Evolutionary conservation across 2,329 filamentous ascomycete species (phyloP).

Genomic region (Cadophora gregata): DNA sequence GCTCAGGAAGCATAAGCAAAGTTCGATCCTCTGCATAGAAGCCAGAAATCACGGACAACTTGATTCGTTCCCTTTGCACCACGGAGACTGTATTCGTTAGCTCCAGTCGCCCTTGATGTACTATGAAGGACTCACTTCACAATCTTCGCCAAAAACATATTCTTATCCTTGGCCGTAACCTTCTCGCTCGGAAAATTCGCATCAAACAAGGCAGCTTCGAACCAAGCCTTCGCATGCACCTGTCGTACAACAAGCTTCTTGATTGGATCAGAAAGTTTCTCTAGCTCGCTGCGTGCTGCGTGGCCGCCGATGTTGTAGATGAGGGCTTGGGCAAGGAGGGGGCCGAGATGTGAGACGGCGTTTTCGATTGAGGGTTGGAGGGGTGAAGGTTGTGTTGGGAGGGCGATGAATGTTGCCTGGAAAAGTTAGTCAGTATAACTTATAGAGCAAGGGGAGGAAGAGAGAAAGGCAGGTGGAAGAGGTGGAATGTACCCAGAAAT

Average conservation of each 20-base stretch:
- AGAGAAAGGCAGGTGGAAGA: neutral
- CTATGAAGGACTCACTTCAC: constrained; percentile 63
- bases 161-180: constrained; percentile 64
- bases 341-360: constrained; percentile 65
- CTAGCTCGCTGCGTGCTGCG: constrained; percentile 73
- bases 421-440: constrained; percentile 22
- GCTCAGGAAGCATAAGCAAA: constrained; percentile 64
- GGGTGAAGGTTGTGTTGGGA: constrained; percentile 47
- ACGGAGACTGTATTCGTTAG: constrained; percentile 55
- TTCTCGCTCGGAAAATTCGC: constrained; percentile 61
- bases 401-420: constrained; percentile 58
- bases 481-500: constrained; percentile 69
- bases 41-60: constrained; percentile 74
- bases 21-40: constrained; percentile 65
- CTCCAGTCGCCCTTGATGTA: too few relatives aligned
- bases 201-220: constrained; percentile 62
- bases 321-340: constrained; percentile 63
- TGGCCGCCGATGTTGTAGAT: constrained; percentile 71
- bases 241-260: constrained; percentile 69
- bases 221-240: constrained; percentile 63
- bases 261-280: constrained; percentile 72
- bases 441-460: neutral
- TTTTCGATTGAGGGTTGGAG: constrained; percentile 51
- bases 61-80: constrained; percentile 69
- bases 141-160: constrained; percentile 69